Base-by-base conservation (phyloP, 345 rosid genomes). In the Bruguiera sexangula region DNA sequence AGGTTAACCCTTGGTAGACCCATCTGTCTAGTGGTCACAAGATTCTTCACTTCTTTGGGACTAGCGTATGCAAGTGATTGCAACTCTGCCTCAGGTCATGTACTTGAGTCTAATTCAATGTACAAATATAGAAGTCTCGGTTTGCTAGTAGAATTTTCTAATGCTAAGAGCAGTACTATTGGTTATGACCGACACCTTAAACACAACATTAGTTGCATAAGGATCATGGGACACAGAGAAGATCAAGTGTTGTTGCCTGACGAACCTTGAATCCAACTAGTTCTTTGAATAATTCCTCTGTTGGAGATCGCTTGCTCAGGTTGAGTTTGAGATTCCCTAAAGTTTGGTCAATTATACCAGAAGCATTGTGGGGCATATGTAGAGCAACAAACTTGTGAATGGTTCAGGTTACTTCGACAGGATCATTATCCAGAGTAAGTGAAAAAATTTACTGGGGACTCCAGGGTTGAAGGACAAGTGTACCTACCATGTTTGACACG, bases 321-420 rank as follows among this genome's bases (percentile, higher is more conserved):
- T 13, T 81, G 80, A 78, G 68, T 55, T 36, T 78, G 58, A 72
- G 80, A 55, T 81, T 81, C 71, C 82, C 85, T 11, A 48, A 80
- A 7, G 52, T 78, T 51, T 75, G 77, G 80, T 78, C 84, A 43
- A 72, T 78, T 10, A 63, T 43, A 58, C 60, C 2, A 73, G 64
- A 36, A 4, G 37, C 63, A 58, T 36, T 26, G 61, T 55, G 16
- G 84, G 82, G 22, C 27, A 75, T 43, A 62, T 78, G 46, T 72
- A 78, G 80, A 75, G 82, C 21, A 64, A 22, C 58, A 69, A 69
- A 61, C 1, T 60, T 46, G 53, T 4, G 24, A 43, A 46, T 7
- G 71, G 58, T 34, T 19, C 19, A 0, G 79, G 73, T 26, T 69
- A 69, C 75, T 81, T 81, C 26, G 3, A 48, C 6, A 66, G 31